A percentile compares a stretch with the other conserved stretches of the same genome.
phyloP scores from a whole-genome alignment of 805 yeast species.

The Candida xiaguanensis region DNA sequence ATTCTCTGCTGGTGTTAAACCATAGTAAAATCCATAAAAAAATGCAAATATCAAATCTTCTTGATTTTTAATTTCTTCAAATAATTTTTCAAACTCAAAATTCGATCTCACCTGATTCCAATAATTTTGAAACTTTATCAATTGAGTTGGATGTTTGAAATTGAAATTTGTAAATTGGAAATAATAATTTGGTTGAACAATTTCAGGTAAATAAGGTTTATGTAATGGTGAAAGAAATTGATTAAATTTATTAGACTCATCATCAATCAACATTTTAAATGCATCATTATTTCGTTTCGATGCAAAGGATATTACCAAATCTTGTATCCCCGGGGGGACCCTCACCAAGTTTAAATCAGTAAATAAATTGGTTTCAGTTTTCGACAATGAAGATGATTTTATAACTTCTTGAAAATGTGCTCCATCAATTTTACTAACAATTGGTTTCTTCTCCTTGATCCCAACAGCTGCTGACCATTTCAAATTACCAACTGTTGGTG shows the following conservation, averaged over 20 bases:
- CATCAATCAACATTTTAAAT: slow-evolving; percentile 21
- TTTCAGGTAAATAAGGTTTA: slow-evolving; percentile 33
- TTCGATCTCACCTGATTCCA: slow-evolving; percentile 40
- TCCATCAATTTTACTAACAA: slow-evolving; percentile 4
- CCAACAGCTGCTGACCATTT: slow-evolving; percentile 52
- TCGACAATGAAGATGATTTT: slow-evolving; percentile 26
- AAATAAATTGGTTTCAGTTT: slow-evolving; percentile 30
- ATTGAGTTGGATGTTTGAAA: slow-evolving; percentile 32
- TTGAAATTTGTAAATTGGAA: slow-evolving; percentile 11
- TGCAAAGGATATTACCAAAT: slow-evolving; percentile 35
- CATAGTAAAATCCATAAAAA: slow-evolving; percentile 42
- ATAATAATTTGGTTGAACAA: slow-evolving; percentile 15
- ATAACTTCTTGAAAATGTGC: slow-evolving; percentile 22
- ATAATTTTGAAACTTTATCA: slow-evolving; percentile 32
- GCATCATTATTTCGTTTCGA: slow-evolving; percentile 27
- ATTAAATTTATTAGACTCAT: slow-evolving; percentile 15
- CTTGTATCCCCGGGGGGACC: slow-evolving; percentile 43
- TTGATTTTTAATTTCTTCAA: slow-evolving; percentile 25
- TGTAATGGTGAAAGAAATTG: slow-evolving; percentile 25
- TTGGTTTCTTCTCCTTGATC: slow-evolving; percentile 4
- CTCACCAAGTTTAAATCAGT: slow-evolving; percentile 30
- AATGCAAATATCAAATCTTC: slow-evolving; percentile 35
- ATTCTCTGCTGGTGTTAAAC: slow-evolving; percentile 40
- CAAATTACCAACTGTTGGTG: slow-evolving; percentile 50
- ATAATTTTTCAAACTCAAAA: slow-evolving; percentile 30